phyloP scores from a whole-genome alignment of 2,329 filamentous ascomycete genomes.

The Grosmannia penicillata region DNA sequence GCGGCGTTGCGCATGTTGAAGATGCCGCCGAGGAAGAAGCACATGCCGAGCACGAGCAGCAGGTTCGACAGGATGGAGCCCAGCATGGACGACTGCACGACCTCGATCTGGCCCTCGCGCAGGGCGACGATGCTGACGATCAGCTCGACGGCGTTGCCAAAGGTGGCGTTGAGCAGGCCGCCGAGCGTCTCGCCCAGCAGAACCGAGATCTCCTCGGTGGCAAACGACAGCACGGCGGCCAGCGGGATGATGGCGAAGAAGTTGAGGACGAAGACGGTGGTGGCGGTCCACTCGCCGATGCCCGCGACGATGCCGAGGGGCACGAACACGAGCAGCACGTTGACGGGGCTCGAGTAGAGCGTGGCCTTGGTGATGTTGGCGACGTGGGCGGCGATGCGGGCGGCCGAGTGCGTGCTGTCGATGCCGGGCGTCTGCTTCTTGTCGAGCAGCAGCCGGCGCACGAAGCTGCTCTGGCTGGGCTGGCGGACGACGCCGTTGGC shows the following conservation, averaged over 20 bases:
- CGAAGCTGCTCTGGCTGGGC: slow-evolving; percentile 10
- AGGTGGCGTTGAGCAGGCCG: slow-evolving; percentile 61
- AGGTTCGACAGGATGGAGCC: slow-evolving; percentile 86
- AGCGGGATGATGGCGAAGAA: slow-evolving; percentile 80
- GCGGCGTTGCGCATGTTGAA: slow-evolving; percentile 41
- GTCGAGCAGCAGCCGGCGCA: slow-evolving; percentile 26
- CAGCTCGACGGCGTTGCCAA: slow-evolving; percentile 67
- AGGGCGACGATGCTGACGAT: slow-evolving; percentile 86
- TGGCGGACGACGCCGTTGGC: neutral
- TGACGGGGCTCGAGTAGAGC: slow-evolving; percentile 45
- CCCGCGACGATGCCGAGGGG: slow-evolving; percentile 59
- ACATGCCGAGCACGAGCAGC: slow-evolving; percentile 79
- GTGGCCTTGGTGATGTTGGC: slow-evolving; percentile 45
- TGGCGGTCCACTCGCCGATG: slow-evolving; percentile 44
- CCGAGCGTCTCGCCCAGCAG: slow-evolving; percentile 62
- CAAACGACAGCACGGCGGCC: slow-evolving; percentile 72
- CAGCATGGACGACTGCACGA: slow-evolving; percentile 85
- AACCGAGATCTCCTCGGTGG: slow-evolving; percentile 63
- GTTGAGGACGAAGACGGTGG: slow-evolving; percentile 60
- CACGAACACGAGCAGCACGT: slow-evolving; percentile 59
- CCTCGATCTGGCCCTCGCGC: slow-evolving; percentile 65
- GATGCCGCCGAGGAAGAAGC: slow-evolving; percentile 65
- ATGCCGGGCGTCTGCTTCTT: slow-evolving; percentile 34
- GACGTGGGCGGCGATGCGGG: slow-evolving; percentile 30
- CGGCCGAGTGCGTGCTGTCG: slow-evolving; percentile 28